Percentiles rank a stretch among this genome's conserved stretches.
Conservation (phyloP, 108 stramenopile species). For the Bacterosira constricta region DNA sequence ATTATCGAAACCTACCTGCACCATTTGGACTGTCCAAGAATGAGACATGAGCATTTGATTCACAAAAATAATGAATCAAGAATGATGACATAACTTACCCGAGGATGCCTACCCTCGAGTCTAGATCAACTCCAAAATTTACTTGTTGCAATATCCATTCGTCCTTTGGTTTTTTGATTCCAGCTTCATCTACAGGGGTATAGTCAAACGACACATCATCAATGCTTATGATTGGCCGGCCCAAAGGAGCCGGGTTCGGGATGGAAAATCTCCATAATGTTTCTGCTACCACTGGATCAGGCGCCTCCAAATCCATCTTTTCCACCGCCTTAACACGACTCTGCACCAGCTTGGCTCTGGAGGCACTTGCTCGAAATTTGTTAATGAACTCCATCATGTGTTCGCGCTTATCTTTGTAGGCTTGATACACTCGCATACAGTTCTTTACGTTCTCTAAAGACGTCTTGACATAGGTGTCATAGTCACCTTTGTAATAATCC, state of each 20-base stretch:
- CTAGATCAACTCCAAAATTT: conserved; percentile 93
- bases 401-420: conserved; percentile 88
- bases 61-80: not conserved
- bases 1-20: conserved; percentile 63
- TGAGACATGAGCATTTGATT: conserved; percentile 7
- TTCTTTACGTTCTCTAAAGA: conserved; percentile 85
- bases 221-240: conserved; percentile 92
- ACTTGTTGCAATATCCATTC: conserved; percentile 91
- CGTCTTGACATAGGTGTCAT: conserved; percentile 92
- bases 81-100: conserved; percentile 16
- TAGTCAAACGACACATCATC: conserved; percentile 98
- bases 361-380: conserved; percentile 97
- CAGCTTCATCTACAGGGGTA: conserved; percentile 50
- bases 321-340: conserved; percentile 97
- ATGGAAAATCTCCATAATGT: conserved; percentile 86
- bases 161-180: conserved; percentile 52
- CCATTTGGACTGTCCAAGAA: conserved; percentile 71
- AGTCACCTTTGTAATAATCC: conserved; percentile 96
- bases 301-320: conserved; percentile 92
- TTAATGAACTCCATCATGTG: conserved; percentile 99
- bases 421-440: conserved; percentile 90
- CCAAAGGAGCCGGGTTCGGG: conserved; percentile 89
- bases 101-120: conserved; percentile 85
- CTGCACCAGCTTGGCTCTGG: conserved; percentile 95
- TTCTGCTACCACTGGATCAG: conserved; percentile 79